phyloP scores from a whole-genome alignment of 257 asterid genomes.

The Nicotiana noctiflora region DNA sequence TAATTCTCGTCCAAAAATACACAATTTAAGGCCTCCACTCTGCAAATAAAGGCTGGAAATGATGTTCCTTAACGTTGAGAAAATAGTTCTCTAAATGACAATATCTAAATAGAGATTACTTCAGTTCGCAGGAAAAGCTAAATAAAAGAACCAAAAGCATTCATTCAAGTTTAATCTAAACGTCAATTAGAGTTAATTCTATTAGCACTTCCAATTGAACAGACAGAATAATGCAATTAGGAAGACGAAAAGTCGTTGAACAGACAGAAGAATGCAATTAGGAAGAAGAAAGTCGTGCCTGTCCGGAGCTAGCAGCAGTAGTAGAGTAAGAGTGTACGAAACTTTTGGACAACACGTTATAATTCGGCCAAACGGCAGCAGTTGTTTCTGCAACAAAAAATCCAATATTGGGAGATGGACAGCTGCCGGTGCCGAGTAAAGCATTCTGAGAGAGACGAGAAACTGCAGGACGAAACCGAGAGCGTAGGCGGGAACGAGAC shows the following conservation, averaged over 20 bases:
- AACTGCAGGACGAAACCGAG: conserved; percentile 2
- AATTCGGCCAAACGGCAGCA: conserved; percentile 17
- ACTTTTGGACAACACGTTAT: neutral
- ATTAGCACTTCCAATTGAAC: neutral
- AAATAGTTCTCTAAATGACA: neutral
- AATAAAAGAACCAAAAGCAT: neutral
- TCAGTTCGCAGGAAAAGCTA: neutral
- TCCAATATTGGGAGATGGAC: neutral
- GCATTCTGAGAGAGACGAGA: conserved; percentile 21
- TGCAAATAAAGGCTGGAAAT: neutral
- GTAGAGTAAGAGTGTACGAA: conserved; percentile 45
- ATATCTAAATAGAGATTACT: neutral
- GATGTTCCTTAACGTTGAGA: neutral
- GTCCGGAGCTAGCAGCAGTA: conserved; percentile 34
- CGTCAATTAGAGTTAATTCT: neutral
- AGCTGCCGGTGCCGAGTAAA: conserved; percentile 10
- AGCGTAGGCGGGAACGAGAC: conserved; percentile 19
- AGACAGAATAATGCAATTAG: neutral
- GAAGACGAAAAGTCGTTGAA: neutral
- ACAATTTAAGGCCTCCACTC: neutral
- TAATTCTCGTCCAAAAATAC: neutral
- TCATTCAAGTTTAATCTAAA: neutral
- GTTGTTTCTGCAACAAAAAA: conserved; percentile 13
- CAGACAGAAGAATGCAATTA: neutral
- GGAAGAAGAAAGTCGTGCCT: conserved; percentile 22